Percentiles rank a stretch among this genome's conserved stretches.
Evolutionary conservation across 768 basidiomycete species (phyloP).

Genomic region (Infundibulicybe gibba): DNA sequence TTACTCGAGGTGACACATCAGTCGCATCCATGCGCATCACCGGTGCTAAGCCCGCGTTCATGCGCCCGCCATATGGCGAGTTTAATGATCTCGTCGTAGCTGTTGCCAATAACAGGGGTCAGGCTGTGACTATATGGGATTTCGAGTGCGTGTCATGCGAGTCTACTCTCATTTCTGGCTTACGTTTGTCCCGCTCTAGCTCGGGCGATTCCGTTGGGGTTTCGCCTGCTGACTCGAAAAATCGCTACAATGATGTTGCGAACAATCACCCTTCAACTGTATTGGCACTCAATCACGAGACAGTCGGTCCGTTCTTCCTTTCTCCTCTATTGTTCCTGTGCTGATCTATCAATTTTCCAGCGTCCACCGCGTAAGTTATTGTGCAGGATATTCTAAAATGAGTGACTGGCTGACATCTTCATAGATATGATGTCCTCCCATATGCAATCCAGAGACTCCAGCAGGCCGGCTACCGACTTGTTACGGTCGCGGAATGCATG

Average conservation of each 20-base stretch:
- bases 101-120: slow-evolving; percentile 26
- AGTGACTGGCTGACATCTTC: background rate
- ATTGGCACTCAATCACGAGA: slow-evolving; percentile 6
- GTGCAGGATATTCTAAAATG: no score
- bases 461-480: slow-evolving; percentile 35
- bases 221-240: background rate
- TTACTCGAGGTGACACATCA: slow-evolving; percentile 4
- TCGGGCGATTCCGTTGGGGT: slow-evolving; percentile 1
- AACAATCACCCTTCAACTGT: background rate
- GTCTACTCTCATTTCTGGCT: background rate
- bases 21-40: slow-evolving; percentile 29
- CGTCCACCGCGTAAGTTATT: slow-evolving; percentile 30
- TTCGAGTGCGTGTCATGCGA: slow-evolving; percentile 12
- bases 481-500: slow-evolving; percentile 37
- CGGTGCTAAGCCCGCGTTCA: slow-evolving; percentile 31
- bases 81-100: slow-evolving; percentile 33
- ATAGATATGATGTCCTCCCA: slow-evolving; percentile 31
- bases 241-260: slow-evolving; percentile 1
- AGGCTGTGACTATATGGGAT: slow-evolving; percentile 35
- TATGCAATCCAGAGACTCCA: slow-evolving; percentile 30
- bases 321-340: background rate
- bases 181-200: background rate
- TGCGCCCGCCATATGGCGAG: slow-evolving; percentile 32
- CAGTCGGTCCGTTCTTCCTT: slow-evolving; percentile 1
- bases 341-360: slow-evolving; percentile 11